Evolutionary conservation across 192 early-diverging fungal species (phyloP).

Genomic region (Linnemannia schmuckeri): DNA sequence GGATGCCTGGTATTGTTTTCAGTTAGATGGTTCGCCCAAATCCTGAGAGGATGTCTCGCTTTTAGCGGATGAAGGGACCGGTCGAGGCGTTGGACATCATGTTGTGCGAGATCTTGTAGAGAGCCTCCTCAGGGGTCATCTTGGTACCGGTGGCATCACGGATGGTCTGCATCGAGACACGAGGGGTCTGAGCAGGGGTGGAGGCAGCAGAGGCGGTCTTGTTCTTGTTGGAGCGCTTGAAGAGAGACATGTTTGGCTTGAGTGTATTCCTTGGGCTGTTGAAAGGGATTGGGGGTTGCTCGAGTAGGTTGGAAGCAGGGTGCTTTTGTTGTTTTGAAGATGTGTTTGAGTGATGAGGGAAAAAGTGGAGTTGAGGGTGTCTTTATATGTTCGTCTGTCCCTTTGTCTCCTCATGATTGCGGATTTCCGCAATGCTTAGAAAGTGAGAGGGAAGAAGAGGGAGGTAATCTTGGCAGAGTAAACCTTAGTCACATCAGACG

Average conservation of each 20-base stretch:
- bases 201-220: slow-evolving; percentile 22
- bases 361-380: not conserved
- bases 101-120: not conserved
- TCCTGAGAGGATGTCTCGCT: not conserved
- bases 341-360: not conserved
- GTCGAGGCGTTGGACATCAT: not conserved
- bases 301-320: not conserved
- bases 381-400: not conserved
- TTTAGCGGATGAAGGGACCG: not conserved
- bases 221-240: slow-evolving; percentile 47
- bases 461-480: not conserved
- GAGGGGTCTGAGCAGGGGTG: slow-evolving; percentile 24
- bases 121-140: slow-evolving; percentile 1
- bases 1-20: not conserved
- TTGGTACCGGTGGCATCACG: not conserved
- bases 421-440: not conserved
- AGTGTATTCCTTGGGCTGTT: not conserved
- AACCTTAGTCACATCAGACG: not conserved
- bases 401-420: not conserved
- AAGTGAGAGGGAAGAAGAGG: not conserved
- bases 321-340: not conserved
- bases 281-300: not conserved
- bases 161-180: slow-evolving; percentile 18
- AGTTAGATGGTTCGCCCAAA: not conserved
- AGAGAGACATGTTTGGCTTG: slow-evolving; percentile 24